Base-by-base conservation (phyloP, 495 filamentous ascomycete species). In the Pseudevernia furfuracea region DNA sequence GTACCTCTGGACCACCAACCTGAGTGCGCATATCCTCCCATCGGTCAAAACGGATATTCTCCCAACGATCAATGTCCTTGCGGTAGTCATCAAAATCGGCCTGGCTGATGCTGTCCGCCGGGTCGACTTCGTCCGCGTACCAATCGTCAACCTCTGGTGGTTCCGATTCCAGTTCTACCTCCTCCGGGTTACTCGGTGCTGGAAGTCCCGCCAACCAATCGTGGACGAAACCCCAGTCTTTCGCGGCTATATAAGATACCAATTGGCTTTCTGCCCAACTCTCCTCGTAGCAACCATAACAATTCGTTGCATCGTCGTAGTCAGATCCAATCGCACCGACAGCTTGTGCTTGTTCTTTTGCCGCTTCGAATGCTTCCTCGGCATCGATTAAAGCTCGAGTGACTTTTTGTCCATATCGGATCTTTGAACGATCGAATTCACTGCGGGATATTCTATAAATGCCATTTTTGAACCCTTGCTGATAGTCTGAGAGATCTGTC, bases 61-160 rank as follows among this genome's bases (percentile, higher is more conserved):
- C 14, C 65, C 65, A 63, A 15, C 10, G 36, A 7, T 63, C 28
- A 55, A 66, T 66, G 48, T 46, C 43, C 9, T 46, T 46, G 19
- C 43, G 43, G 23, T 1, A n/a, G 1, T 46, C 43, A 46, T 46
- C 43, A 46, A 46, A 46, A n/a, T 46, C 43, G 43, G 23, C 21
- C 43, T 46, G 43, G 43, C 43, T 46, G 43, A 46, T 46, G 23
- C 43, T 46, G 43, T 46, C 43, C 21, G 21, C n/a, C n/a, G 46
- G n/a, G 23, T 49, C 23, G 46, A 49, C 46, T 28, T 25, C 46
- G 46, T 49, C 41, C 21, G 14, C 41, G 9, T 44, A 44, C 37
- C 37, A 39, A 14, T 39, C 37, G 37, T 39, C 37, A 10, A 39
- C 37, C 37, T 39, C 37, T 39, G 37, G 37, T 39, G 37, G 37